Evolutionary conservation across 2,329 filamentous ascomycete genomes (phyloP).

Genomic region (Paradendryphiella salina): DNA sequence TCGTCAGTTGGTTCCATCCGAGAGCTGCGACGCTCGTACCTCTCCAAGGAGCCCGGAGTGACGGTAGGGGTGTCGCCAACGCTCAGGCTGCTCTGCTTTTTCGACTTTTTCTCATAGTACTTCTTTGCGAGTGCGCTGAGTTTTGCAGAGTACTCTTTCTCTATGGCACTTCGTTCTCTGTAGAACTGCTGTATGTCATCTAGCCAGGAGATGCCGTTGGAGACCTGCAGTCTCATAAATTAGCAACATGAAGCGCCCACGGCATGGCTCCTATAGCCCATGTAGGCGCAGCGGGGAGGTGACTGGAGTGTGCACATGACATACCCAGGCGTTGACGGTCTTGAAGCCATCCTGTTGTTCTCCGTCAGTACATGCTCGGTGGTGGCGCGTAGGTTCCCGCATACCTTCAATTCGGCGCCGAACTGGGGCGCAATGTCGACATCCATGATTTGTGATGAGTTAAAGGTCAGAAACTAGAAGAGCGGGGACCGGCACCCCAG

Average conservation of each 20-base stretch:
- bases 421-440: constrained; percentile 83
- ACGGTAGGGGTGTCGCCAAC: constrained; percentile 91
- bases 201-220: constrained; percentile 88
- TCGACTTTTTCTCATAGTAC: constrained; percentile 95
- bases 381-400: constrained; percentile 25
- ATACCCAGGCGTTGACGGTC: constrained; percentile 84
- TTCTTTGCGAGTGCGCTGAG: constrained; percentile 87
- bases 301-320: constrained; percentile 26
- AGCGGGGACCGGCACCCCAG: constrained; percentile 28
- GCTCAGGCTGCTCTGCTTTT: constrained; percentile 82
- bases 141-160: constrained; percentile 94
- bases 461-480: constrained; percentile 22
- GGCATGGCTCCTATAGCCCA: constrained; percentile 13
- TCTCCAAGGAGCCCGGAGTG: constrained; percentile 94
- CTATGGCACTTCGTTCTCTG: constrained; percentile 87
- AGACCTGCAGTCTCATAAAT: constrained; percentile 57
- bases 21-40: constrained; percentile 52
- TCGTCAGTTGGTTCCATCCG: constrained; percentile 7
- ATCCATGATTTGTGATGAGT: constrained; percentile 63
- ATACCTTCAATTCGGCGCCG: constrained; percentile 90
- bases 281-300: background rate
- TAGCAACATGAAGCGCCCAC: constrained; percentile 24
- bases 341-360: constrained; percentile 85
- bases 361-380: constrained; percentile 33
- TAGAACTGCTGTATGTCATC: constrained; percentile 98